Base-by-base conservation (phyloP, 768 basidiomycete genomes). In the Serpula lacrymans region DNA sequence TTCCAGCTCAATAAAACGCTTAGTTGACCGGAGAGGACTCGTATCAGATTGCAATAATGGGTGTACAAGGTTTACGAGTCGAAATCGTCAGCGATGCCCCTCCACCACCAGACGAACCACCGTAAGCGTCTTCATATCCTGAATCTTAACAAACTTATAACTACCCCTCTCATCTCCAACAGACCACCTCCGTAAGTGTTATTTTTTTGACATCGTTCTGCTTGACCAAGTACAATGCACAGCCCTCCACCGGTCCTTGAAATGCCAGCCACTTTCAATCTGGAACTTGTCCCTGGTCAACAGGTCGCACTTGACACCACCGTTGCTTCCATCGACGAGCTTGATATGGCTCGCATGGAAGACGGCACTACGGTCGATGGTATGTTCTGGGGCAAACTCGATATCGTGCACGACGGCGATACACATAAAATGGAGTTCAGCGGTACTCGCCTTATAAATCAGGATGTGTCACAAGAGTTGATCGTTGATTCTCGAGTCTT, bases 271-370 rank as follows among this genome's bases (percentile, higher is more conserved):
- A 81, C 79, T 4, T 90, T 92, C 67, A 86, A 80, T 52, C 70
- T 92, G 28, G 89, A 92, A 60, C 76, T 92, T 21, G 61, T 69
- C 5, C 88, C 87, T 0, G 87, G 88, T 12, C 88, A 88, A 61
- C 71, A 77, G 29, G 83, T 92, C 39, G 85, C 81, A 5, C 73
- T 92, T 14, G 89, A 91, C 50, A 86, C 86, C 3, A 84, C 77
- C 13, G 75, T 90, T 24, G 72, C 76, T 38, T 90, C 89, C 3
- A 77, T 75, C 32, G 84, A 86, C 25, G 89, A 90, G 50, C 74
- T 90, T 25, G 89, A 92, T 57, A 91, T 92, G 89, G 84, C 89
- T 2, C 77, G 86, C 36, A 89, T 88, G 84, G 89, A 91, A 48
- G 89, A 92, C 51, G 89, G 88, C 1, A 90, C 86, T 11, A 68